These are phyloP conservation scores for Schizothecium vesticola DNA, from an alignment of 495 filamentous ascomycete species.

Conservation along the genomic window DNA sequence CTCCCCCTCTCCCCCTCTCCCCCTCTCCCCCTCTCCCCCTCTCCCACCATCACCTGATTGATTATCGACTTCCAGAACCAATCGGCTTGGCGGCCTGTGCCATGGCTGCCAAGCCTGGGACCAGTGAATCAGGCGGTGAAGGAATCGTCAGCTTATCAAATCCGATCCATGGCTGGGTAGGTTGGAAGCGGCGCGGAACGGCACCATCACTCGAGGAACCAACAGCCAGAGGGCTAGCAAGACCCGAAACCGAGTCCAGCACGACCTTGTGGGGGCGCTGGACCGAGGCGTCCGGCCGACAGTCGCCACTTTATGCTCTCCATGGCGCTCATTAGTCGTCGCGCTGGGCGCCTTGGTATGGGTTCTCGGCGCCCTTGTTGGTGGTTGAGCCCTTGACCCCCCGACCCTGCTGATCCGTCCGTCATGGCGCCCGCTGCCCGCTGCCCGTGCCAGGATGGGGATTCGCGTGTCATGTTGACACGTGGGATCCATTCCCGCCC, in stretches of 20 bases:
- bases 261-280: too few relatives aligned
- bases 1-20: too few relatives aligned
- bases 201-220: not conserved
- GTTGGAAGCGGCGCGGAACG: not conserved
- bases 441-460: not conserved
- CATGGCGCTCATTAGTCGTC: not conserved
- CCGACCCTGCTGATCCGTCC: too few relatives aligned
- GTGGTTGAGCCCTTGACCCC: not conserved
- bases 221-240: too few relatives aligned
- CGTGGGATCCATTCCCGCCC: not conserved
- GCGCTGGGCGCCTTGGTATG: not conserved
- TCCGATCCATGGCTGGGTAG: not conserved
- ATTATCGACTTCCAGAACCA: not conserved
- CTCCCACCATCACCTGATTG: not conserved
- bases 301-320: not conserved
- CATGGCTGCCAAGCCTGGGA: not conserved
- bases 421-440: not conserved
- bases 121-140: not conserved
- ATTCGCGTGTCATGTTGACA: not conserved
- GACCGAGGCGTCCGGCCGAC: too few relatives aligned
- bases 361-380: not conserved
- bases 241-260: not conserved
- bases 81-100: not conserved
- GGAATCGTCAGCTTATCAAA: conserved; percentile 7
- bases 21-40: too few relatives aligned